These are phyloP conservation scores for Xerocomellus amylosporus DNA, from an alignment of 768 basidiomycete genomes.

Conservation along the genomic window DNA sequence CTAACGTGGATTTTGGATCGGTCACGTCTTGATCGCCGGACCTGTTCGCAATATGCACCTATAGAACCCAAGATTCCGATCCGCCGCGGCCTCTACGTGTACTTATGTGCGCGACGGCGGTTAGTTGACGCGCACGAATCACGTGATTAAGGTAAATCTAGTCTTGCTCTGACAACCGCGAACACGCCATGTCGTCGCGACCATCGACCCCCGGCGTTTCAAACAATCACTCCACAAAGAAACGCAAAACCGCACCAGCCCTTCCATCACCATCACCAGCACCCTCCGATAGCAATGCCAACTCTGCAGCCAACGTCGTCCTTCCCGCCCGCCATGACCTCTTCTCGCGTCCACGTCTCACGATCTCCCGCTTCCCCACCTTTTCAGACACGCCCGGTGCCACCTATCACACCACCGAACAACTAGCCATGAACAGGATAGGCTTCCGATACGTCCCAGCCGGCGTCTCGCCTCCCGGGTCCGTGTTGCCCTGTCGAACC, in stretches of 20 bases:
- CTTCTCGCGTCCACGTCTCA: constrained; percentile 64
- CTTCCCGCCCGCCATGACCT: constrained; percentile 68
- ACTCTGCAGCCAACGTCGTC: constrained; percentile 43
- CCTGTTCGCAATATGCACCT: neutral
- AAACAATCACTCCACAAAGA: constrained; percentile 28
- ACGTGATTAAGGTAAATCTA: constrained; percentile 19
- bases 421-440: constrained; percentile 68
- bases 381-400: constrained; percentile 59
- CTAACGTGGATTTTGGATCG: neutral
- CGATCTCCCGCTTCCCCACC: constrained; percentile 69
- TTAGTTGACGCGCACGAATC: constrained; percentile 6
- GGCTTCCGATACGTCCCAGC: constrained; percentile 81
- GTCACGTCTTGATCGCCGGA: neutral
- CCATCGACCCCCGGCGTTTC: constrained; percentile 30
- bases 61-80: neutral
- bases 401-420: constrained; percentile 63
- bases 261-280: constrained; percentile 49
- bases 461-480: constrained; percentile 61
- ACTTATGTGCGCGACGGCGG: no score
- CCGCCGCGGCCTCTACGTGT: neutral
- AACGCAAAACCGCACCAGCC: constrained; percentile 55
- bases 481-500: constrained; percentile 63
- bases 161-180: neutral
- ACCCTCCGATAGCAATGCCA: constrained; percentile 51
- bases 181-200: constrained; percentile 29